Evolutionary conservation across 2,329 filamentous ascomycete genomes (phyloP), one percentile per base, ranked within the genome.

Genomic region (Colletotrichum brevisporum): DNA sequence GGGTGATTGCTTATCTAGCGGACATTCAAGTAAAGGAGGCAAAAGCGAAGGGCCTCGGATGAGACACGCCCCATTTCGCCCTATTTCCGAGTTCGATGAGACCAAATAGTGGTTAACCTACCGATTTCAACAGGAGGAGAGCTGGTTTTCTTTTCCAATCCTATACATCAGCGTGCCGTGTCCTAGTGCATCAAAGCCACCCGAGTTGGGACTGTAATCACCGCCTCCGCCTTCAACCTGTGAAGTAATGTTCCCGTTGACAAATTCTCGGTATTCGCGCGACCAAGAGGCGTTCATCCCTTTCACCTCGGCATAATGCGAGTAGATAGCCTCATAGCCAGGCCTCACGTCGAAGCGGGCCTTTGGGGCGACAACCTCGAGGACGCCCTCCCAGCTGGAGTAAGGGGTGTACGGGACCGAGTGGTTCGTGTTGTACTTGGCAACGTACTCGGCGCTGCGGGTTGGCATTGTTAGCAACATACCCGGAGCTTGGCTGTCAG

Each of bases 181-280:
- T 13, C 48, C 48, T 5, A 24, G 26, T 2, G 48, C 26, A 18
- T 52, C 48, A 16, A 16, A 52, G n/a, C 48, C 48, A 15, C 48
- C 48, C 3, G 48, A 24, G 48, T 52, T 73, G 18, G 79, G 79
- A 0, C 65, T 72, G 10, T 71, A 76, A 76, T 18, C 86, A 88
- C 74, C 88, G 86, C 74, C 2, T 71, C 74, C 12, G 72, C 75
- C 41, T 78, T 78, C n/a, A 80, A 79, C 4, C 81, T 77, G 76
- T 74, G 76, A 59, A 75, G 82, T 45, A 77, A 52, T 21, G 8
- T 52, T 52, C 69, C 0, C 77, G 70, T 4, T 74, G 76, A 4
- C 72, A 71, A 26, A 76, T 79, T 69, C 71, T 72, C 0, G 77
- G 71, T 0, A 64, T 63, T 0, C 50, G 76, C 48, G 72, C 73